Evolutionary conservation across 2,329 filamentous ascomycete genomes (phyloP).

Genomic region (Colletotrichum sp.): DNA sequence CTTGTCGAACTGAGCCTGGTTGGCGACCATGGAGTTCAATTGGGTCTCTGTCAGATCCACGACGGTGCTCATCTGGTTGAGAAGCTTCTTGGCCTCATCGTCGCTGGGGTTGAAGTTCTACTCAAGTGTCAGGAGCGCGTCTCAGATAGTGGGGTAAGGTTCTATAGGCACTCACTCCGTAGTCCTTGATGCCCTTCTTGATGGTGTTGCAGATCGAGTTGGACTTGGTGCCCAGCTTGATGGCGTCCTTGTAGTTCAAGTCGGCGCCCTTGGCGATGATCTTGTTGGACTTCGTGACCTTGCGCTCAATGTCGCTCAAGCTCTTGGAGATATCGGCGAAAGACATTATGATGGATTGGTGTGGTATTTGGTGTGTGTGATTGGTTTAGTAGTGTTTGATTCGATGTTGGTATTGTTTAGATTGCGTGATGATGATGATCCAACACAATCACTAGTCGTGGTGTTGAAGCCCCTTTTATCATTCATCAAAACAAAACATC

Average conservation of each 20-base stretch:
- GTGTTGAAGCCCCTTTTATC: neutral
- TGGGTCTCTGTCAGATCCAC: slow-evolving; percentile 5
- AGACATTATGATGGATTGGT: neutral
- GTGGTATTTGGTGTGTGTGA: neutral
- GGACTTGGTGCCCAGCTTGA: slow-evolving; percentile 11
- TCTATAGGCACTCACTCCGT: neutral
- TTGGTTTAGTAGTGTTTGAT: fast-evolving
- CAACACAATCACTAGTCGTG: too few relatives aligned
- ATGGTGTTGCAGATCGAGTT: slow-evolving; percentile 4
- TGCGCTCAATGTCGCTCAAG: slow-evolving; percentile 15
- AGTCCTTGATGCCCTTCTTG: slow-evolving; percentile 9
- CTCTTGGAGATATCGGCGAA: slow-evolving; percentile 15
- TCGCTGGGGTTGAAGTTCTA: neutral
- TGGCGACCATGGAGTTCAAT: slow-evolving; percentile 2
- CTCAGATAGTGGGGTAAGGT: neutral
- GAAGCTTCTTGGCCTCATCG: slow-evolving; percentile 5
- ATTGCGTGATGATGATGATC: neutral
- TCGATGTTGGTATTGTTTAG: neutral
- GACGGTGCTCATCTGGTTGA: slow-evolving; percentile 1
- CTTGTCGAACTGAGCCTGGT: neutral
- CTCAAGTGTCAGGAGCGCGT: neutral
- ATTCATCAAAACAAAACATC: neutral
- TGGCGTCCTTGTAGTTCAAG: slow-evolving; percentile 12
- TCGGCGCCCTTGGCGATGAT: slow-evolving; percentile 10
- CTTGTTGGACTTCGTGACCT: slow-evolving; percentile 12